Evolutionary conservation across 345 rosid genomes (phyloP), one percentile per base, ranked within the genome.

Genomic region (Bruguiera sexangula): DNA sequence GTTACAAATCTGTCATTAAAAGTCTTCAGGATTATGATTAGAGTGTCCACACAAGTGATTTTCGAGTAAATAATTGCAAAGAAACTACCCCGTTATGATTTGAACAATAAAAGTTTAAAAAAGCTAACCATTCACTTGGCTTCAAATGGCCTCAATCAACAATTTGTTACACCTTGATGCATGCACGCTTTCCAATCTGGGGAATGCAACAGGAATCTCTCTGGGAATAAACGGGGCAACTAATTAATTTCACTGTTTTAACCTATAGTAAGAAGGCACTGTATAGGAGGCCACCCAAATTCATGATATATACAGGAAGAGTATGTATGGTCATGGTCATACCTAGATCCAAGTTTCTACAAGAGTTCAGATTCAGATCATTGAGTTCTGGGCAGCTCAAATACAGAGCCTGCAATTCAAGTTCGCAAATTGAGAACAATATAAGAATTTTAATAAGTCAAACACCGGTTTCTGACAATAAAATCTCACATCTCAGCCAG

Each of bases 171-270:
- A 92, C 13, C 90, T 97, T n/a, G 86, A 85, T 61, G 93, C 98
- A 73, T 96, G 89, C 61, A 92, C 93, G 64, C 76, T 75, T 67
- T 90, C 80, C 63, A 92, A 78, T 69, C 82, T 85, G 62, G 97
- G 97, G 82, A 98, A 96, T 89, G 98, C 65, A 96, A 85, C n/a
- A 85, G 82, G 81, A 92, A 68, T 68, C 89, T 90, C 67, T 92
- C 90, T 74, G 88, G 26, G 18, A 60, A 39, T 18, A 68, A 59
- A 46, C 57, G 69, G 10, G 27, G 5, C 31, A 18, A 43, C 31
- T 1, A 36, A 55, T 67, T 48, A 54, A 32, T 37, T 26, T 73
- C 15, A 11, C 56, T n/a, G 20, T 53, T 24, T 18, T 8, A 4
- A 8, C 56, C 8, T 11, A n/a, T 13, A 15, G 20, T 22, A 24